Evolutionary conservation across 257 asterid species (phyloP).

Genomic region (Forsythia suspensa): DNA sequence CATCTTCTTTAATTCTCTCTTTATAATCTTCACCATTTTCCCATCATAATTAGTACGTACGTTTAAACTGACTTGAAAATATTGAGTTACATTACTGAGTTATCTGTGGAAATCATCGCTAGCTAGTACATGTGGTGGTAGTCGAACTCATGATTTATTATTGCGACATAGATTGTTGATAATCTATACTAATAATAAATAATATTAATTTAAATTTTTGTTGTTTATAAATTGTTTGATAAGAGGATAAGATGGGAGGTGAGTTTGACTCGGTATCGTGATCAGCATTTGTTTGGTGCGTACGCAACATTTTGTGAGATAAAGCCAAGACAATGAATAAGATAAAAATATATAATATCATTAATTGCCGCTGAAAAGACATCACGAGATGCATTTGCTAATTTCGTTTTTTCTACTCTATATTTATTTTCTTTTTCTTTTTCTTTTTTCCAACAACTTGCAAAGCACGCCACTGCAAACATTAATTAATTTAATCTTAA

Average conservation of each 20-base stretch:
- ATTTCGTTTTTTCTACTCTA: too few relatives aligned
- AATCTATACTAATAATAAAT: too few relatives aligned
- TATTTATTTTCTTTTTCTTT: background rate
- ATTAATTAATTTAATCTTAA: too few relatives aligned
- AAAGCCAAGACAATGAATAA: background rate
- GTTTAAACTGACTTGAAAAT: too few relatives aligned
- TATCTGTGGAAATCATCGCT: too few relatives aligned
- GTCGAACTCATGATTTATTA: too few relatives aligned
- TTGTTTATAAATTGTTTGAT: background rate
- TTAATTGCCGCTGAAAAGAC: conserved; percentile 16
- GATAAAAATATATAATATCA: background rate
- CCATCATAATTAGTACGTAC: background rate
- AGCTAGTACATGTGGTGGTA: too few relatives aligned
- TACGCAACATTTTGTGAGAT: conserved; percentile 23
- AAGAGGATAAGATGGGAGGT: conserved; percentile 16
- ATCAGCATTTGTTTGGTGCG: conserved; percentile 17
- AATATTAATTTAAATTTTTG: too few relatives aligned
- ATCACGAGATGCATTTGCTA: conserved; percentile 18
- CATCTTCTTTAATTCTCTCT: background rate
- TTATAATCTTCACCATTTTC: background rate
- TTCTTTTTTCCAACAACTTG: too few relatives aligned
- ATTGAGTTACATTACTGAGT: too few relatives aligned
- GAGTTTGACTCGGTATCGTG: background rate
- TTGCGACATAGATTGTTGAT: too few relatives aligned
- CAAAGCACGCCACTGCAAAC: too few relatives aligned